phyloP scores from a whole-genome alignment of 2,329 filamentous ascomycete species.

The Colletotrichum sp. region DNA sequence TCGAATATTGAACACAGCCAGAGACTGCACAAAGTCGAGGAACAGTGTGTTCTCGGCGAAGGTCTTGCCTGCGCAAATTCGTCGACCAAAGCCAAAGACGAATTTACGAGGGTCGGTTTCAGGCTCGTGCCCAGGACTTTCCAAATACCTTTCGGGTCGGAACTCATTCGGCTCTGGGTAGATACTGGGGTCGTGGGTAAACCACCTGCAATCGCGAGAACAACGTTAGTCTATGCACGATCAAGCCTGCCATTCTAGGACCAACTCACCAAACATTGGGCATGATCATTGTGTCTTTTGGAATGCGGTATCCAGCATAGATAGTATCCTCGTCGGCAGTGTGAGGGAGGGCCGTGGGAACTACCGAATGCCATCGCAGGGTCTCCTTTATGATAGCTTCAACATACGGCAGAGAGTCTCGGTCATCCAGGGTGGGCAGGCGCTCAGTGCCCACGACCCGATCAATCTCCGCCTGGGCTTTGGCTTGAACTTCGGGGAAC shows the following conservation, averaged over 20 bases:
- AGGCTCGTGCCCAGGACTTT: background rate
- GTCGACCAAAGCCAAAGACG: slow-evolving; percentile 23
- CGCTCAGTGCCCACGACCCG: slow-evolving; percentile 51
- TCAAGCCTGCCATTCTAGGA: background rate
- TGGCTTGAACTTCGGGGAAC: slow-evolving; percentile 47
- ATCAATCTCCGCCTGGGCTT: slow-evolving; percentile 58
- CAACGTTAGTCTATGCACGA: accelerated
- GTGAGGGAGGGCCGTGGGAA: slow-evolving; percentile 45
- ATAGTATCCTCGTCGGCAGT: slow-evolving; percentile 29
- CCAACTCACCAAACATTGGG: slow-evolving; percentile 26
- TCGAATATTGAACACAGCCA: slow-evolving; percentile 51
- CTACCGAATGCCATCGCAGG: slow-evolving; percentile 59
- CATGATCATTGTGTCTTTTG: slow-evolving; percentile 15
- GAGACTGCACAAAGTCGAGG: slow-evolving; percentile 38
- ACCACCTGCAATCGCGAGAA: background rate
- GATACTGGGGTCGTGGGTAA: slow-evolving; percentile 69
- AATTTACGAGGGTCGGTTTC: background rate
- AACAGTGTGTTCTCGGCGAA: slow-evolving; percentile 21
- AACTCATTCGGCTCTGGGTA: slow-evolving; percentile 53
- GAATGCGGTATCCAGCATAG: slow-evolving; percentile 10
- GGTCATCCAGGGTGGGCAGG: slow-evolving; percentile 53
- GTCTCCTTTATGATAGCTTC: slow-evolving; percentile 60
- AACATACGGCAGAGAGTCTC: slow-evolving; percentile 54
- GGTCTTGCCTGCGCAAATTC: slow-evolving; percentile 22
- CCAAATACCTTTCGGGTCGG: slow-evolving; percentile 36